Conservation (phyloP, 2,329 filamentous ascomycete species). For the Ascochyta pisi region DNA sequence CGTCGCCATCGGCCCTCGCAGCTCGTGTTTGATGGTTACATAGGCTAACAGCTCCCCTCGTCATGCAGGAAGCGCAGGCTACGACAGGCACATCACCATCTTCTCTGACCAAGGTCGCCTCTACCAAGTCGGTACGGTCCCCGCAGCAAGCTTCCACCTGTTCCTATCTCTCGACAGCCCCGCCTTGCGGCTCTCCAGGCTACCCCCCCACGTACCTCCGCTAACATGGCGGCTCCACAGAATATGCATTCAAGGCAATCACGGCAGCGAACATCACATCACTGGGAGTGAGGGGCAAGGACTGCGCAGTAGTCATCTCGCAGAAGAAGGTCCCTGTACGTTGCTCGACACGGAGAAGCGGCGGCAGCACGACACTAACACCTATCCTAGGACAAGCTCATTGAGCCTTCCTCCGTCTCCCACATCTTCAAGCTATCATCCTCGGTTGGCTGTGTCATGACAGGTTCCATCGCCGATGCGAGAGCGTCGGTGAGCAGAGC, state of each 20-base stretch:
- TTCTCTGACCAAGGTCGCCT: slow-evolving; percentile 98
- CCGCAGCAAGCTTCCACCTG: background rate
- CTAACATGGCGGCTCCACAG: slow-evolving; percentile 57
- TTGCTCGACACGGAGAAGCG: slow-evolving; percentile 23
- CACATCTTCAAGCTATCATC: slow-evolving; percentile 98
- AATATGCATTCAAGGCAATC: slow-evolving; percentile 99
- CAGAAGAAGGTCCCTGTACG: slow-evolving; percentile 99
- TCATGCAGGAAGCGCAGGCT: slow-evolving; percentile 63
- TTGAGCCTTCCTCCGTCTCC: slow-evolving; percentile 94
- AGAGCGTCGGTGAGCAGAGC: slow-evolving; percentile 91
- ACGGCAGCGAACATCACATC: slow-evolving; percentile 99
- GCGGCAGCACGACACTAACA: slow-evolving; percentile 16
- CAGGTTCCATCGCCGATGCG: slow-evolving; percentile 96
- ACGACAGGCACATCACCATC: slow-evolving; percentile 99
- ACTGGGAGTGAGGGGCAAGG: slow-evolving; percentile 92
- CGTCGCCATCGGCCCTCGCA: slow-evolving; percentile 30
- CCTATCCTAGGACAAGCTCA: slow-evolving; percentile 85
- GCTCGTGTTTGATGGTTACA: slow-evolving; percentile 20
- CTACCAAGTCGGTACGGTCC: slow-evolving; percentile 93
- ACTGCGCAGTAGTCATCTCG: slow-evolving; percentile 94
- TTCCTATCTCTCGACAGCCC: background rate
- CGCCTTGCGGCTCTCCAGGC: slow-evolving; percentile 1
- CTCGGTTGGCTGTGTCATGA: slow-evolving; percentile 97
- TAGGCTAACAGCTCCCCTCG: slow-evolving; percentile 40
- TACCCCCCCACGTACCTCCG: slow-evolving; percentile 15